A percentile compares a stretch with the other conserved stretches of the same genome.
Evolutionary conservation across 805 yeast genomes (phyloP).

Genomic region (Phaffomyces opuntiae): DNA sequence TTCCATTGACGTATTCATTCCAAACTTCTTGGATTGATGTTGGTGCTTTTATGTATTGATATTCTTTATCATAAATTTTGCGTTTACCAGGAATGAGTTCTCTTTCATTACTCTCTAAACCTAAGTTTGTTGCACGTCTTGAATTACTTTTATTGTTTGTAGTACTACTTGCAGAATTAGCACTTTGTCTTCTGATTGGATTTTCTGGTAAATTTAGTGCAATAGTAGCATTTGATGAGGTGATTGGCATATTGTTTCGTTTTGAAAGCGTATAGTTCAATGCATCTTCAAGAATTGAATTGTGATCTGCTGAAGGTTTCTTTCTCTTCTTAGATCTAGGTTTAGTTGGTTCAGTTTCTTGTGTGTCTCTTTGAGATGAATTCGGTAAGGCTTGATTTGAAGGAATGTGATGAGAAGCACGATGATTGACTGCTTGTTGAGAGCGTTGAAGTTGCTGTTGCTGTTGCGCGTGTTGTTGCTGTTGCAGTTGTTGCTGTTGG

Average conservation of each 20-base stretch:
- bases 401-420: no score
- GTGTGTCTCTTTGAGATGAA: neutral
- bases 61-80: slow-evolving; percentile 26
- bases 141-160: neutral
- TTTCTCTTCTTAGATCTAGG: no score
- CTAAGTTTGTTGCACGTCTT: neutral
- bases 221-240: slow-evolving; percentile 4
- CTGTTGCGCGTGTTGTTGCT: neutral
- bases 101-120: no score
- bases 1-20: slow-evolving; percentile 49
- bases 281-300: slow-evolving; percentile 16
- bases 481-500: neutral
- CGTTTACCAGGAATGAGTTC: slow-evolving; percentile 3
- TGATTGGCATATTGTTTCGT: slow-evolving; percentile 2
- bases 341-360: no score
- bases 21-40: slow-evolving; percentile 46
- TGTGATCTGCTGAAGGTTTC: slow-evolving; percentile 6
- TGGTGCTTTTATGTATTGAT: slow-evolving; percentile 35
- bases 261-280: slow-evolving; percentile 2
- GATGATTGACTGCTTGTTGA: neutral
- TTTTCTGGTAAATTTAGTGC: neutral
- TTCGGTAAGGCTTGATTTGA: neutral
- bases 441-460: slow-evolving; percentile 4
- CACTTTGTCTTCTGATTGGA: no score
- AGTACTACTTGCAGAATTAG: no score